Conservation (phyloP, 2,329 filamentous ascomycete genomes). For the Ophioceras dolichostomum region DNA sequence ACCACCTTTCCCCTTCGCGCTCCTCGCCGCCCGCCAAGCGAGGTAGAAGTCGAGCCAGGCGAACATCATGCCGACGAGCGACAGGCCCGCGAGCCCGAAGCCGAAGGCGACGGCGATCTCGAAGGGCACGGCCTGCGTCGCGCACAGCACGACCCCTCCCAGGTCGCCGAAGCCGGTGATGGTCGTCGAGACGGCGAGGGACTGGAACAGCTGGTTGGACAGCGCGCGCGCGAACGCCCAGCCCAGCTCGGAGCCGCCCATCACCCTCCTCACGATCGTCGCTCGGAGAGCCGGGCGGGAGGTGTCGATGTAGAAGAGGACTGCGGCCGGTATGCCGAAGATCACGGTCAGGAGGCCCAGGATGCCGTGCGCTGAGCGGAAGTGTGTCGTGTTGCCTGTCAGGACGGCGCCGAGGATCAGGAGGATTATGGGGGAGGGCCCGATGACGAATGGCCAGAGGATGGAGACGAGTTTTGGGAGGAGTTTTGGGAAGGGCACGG, state of each 20-base stretch:
- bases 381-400: conserved; percentile 12
- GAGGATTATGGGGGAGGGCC: conserved; percentile 12
- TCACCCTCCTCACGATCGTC: not conserved
- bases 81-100: conserved; percentile 9
- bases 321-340: conserved; percentile 6
- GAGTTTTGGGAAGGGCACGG: conserved; percentile 11
- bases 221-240: conserved; percentile 7
- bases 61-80: conserved; percentile 1
- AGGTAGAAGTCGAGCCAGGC: conserved; percentile 2
- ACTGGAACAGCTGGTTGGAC: conserved; percentile 15
- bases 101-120: conserved; percentile 13
- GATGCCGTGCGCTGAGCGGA: conserved; percentile 17
- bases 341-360: conserved; percentile 8
- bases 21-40: not conserved
- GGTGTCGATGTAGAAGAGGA: conserved; percentile 13
- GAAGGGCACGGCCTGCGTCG: conserved; percentile 15
- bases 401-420: conserved; percentile 15
- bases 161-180: conserved; percentile 17
- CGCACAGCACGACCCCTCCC: conserved; percentile 13
- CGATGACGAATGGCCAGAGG: conserved; percentile 14
- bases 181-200: conserved; percentile 10
- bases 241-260: not conserved
- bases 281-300: conserved; percentile 2
- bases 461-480: conserved; percentile 11
- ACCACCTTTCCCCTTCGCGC: no score